Conservation (phyloP, 129 eudicot genomes). For the Solidago caesia region DNA sequence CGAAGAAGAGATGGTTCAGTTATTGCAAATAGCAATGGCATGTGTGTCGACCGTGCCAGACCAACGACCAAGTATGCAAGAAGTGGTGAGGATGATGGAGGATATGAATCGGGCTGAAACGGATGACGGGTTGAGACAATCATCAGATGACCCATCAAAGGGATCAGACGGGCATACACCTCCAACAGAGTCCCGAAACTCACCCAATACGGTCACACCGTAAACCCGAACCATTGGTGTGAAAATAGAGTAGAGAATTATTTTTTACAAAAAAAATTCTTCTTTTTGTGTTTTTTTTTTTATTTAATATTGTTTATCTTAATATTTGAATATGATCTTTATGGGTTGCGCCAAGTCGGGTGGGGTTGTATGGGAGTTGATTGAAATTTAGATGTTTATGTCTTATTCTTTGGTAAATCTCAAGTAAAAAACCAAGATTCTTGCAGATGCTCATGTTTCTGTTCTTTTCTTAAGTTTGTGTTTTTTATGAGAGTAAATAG, state of each 20-base stretch:
- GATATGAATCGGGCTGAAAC: slow-evolving; percentile 68
- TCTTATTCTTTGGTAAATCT: slow-evolving; percentile 36
- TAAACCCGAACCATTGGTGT: slow-evolving; percentile 26
- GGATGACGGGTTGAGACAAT: slow-evolving; percentile 71
- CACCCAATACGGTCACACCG: slow-evolving; percentile 60
- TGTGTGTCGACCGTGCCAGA: slow-evolving; percentile 78
- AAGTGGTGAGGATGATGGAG: slow-evolving; percentile 83
- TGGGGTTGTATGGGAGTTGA: slow-evolving; percentile 32
- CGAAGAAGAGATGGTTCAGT: slow-evolving; percentile 94
- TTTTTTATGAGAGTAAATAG: not conserved
- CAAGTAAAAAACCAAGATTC: slow-evolving; percentile 27
- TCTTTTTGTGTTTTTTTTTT: slow-evolving; percentile 30
- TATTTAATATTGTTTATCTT: slow-evolving; percentile 22
- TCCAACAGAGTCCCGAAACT: slow-evolving; percentile 57
- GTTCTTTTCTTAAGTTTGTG: slow-evolving; percentile 17
- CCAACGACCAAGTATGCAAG: slow-evolving; percentile 78
- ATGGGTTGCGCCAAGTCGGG: slow-evolving; percentile 20
- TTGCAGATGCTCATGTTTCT: slow-evolving; percentile 23
- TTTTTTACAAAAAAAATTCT: slow-evolving; percentile 6
- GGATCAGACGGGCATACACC: slow-evolving; percentile 86
- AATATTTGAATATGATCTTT: slow-evolving; percentile 9
- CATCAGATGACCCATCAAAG: slow-evolving; percentile 81
- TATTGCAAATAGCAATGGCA: slow-evolving; percentile 85
- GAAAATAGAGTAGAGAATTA: slow-evolving; percentile 37
- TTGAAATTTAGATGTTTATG: slow-evolving; percentile 38